Percentiles rank a stretch among this genome's conserved stretches.
Evolutionary conservation across 2,329 filamentous ascomycete genomes (phyloP).

Genomic region (Aspergillus neoniger): DNA sequence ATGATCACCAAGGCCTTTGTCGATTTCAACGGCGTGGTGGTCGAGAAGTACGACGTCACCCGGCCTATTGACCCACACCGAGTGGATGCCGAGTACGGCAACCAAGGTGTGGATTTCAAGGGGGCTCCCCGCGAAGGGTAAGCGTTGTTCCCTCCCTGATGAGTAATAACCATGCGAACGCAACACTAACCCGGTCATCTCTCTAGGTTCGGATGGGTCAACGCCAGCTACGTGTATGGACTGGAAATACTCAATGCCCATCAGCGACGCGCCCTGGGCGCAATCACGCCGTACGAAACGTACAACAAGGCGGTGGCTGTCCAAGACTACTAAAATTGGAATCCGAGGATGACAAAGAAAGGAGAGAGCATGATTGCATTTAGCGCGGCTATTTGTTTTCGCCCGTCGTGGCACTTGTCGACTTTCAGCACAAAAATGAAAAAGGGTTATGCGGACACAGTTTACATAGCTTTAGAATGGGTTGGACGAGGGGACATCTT

Average conservation of each 20-base stretch:
- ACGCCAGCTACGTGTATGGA: conserved; percentile 94
- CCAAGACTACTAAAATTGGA: conserved; percentile 21
- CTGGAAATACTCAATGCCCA: conserved; percentile 85
- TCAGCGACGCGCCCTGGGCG: conserved; percentile 84
- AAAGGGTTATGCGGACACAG: background rate
- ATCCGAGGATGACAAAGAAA: background rate
- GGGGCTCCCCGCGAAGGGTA: conserved; percentile 95
- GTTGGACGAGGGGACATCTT: background rate
- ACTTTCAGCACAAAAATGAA: background rate
- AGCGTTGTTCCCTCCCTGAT: conserved; percentile 44
- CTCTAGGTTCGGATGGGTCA: conserved; percentile 93
- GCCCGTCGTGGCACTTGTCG: background rate
- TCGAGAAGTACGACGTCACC: conserved; percentile 98
- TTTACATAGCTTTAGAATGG: background rate
- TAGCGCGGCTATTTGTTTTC: background rate
- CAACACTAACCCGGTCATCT: conserved; percentile 10
- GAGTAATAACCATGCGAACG: background rate
- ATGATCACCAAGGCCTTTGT: conserved; percentile 99
- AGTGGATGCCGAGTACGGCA: conserved; percentile 96
- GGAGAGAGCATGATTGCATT: background rate
- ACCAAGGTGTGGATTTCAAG: conserved; percentile 93
- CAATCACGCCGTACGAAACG: conserved; percentile 81
- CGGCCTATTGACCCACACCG: conserved; percentile 85
- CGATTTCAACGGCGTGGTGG: conserved; percentile 96
- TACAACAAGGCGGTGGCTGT: conserved; percentile 67